Evolutionary conservation across 768 basidiomycete species (phyloP), one percentile per base, ranked within the genome.

Genomic region (Phlegmacium glaucopus): DNA sequence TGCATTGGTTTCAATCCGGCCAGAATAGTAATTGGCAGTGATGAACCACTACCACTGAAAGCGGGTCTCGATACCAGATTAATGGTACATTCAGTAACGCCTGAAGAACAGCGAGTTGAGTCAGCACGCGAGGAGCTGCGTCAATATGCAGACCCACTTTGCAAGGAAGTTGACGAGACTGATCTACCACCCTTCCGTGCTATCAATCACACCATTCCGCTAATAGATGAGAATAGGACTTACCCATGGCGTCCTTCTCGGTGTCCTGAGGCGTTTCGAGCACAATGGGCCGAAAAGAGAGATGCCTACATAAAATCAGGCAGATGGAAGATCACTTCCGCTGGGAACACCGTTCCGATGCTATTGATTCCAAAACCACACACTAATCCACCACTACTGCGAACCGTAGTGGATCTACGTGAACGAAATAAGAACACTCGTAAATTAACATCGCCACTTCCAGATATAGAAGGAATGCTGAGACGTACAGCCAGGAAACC

Each of bases 171-270:
- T 0, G 49, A 42, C 8, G 63, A 70, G 8, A 68, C 64, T 0
- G 59, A 57, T 0, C 40, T 72, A 7, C 75, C 76, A 0, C 73
- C 71, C 0, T 40, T 72, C 3, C 27, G 67, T 1, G 69, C 48
- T 0, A 68, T 77, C 1, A 76, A 77, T 48, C 72, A 77, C 45
- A 37, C 45, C 0, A 75, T 78, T 1, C 69, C 66, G 0, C 47
- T 78, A 3, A 74, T 74, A 17, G 68, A 75, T 34, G 50, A 60
- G 9, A 26, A 49, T 1, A 61, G 57, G 39, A 46, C 45, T 0
- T 72, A 73, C 41, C 51, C 52, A 0, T 76, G 69, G 70, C 51
- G 61, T 0, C 54, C 61, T 1, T 61, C 70, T 0, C 35, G 53
- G 9, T 78, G 76, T 43, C 69, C 71, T 1, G 72, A 75, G 36